Base-by-base conservation (phyloP, 352 stramenopile species). In the Pythium grandisporangium region DNA sequence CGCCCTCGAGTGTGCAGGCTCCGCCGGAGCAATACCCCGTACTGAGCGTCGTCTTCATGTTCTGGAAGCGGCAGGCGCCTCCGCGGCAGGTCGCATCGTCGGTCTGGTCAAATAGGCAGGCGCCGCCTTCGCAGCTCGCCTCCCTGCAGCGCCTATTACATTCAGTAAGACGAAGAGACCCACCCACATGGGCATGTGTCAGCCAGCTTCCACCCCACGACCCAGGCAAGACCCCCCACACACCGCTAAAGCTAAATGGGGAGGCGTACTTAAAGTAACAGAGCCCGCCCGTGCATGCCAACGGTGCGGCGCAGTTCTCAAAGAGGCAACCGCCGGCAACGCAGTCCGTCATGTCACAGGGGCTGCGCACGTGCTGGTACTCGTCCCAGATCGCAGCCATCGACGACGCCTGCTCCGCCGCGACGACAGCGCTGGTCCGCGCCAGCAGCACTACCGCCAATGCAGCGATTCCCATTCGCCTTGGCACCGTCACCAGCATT, bases 11-110 rank as follows among this genome's bases (percentile, higher is more conserved):
- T 13, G 45, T 66, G 26, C 72, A 83, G 5, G 45, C 60, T 16
- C 72, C 72, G 26, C 72, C 72, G 19, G 51, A 46, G 45, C 72
- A 85, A 53, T 79, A 83, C 29, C 63, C 70, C 14, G 81, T 67
- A 2, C 12, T 30, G 21, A 85, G 50, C 16, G 66, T 81, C 10
- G 37, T 54, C 1, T 43, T 40, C 12, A 71, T 60, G 25, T 73
- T 75, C 6, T 60, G 21, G 45, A 81, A 85, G n/a, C 56, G 42
- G 40, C 72, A 85, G 8, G 52, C 56, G 37, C 72, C 72, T 0
- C 72, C 72, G 7, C 62, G 54, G 48, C 72, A 85, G 16, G 52
- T 60, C 13, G 47, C 47, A 2, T 48, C 26, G 3, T 60, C 41
- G 8, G 54, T 65, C 29, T 55, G 45, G 30, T 82, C 63, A n/a